Evolutionary conservation across 306 rosid genomes (phyloP).

Genomic region (Castanopsis chinensis): DNA sequence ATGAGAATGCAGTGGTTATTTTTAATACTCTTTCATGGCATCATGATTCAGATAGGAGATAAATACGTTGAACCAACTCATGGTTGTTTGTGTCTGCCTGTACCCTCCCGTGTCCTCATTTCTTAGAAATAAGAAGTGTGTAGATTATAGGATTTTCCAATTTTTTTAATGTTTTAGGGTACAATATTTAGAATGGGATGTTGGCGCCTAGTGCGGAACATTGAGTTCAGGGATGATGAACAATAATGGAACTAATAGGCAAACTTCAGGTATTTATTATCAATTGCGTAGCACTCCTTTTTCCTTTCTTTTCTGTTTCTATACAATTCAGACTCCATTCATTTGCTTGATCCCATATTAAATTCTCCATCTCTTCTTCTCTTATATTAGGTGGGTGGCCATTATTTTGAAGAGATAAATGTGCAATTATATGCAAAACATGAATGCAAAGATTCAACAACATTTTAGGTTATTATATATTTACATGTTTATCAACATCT

Average conservation of each 20-base stretch:
- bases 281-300: background rate
- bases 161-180: conserved; percentile 17
- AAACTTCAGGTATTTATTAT: conserved; percentile 65
- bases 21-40: background rate
- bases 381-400: conserved; percentile 76
- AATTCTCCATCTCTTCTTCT: conserved; percentile 7
- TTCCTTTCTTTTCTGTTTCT: background rate
- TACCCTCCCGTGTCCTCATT: background rate
- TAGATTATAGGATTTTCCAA: background rate
- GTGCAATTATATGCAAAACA: conserved; percentile 83
- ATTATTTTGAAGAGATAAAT: conserved; percentile 97
- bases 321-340: background rate
- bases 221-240: conserved; percentile 70
- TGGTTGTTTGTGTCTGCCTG: background rate
- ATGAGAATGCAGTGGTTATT: conserved; percentile 11
- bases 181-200: conserved; percentile 71
- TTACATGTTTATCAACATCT: conserved; percentile 10
- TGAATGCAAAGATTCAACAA: too few species aligned
- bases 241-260: conserved; percentile 74
- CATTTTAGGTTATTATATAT: conserved; percentile 7
- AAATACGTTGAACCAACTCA: background rate
- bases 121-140: background rate
- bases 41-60: background rate
- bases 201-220: conserved; percentile 91
- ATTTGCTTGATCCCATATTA: background rate